Base-by-base conservation (phyloP, 2,329 filamentous ascomycete species). In the Sporothrix brasiliensis region DNA sequence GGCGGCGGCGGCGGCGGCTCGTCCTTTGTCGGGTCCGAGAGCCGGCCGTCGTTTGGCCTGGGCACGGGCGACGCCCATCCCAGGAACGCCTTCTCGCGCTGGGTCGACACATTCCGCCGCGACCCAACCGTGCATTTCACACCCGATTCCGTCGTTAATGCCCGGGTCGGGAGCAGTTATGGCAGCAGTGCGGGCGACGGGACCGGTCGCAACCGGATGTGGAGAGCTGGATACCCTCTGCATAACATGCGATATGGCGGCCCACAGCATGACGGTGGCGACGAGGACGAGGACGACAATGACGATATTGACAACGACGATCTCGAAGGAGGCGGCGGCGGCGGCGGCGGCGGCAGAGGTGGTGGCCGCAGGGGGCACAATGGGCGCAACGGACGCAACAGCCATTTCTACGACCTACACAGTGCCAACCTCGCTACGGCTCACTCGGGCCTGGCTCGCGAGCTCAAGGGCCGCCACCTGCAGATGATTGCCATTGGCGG, bases 401-500 rank as follows among this genome's bases (percentile, higher is more conserved):
- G 80, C 1, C 83, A 86, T 70, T 86, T 86, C 76, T 88, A 85
- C 74, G 86, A 88, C 75, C 74, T 88, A 67, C 83, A 82, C 39
- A 80, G 81, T 75, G 88, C 87, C 63, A 86, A 92, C 77, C 81
- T 92, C 74, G 90, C 93, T 77, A 94, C 92, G 1, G 91, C 92
- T 4, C 86, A 89, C 74, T 90, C 92, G 60, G 88, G 91, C 9
- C 84, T 98, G 67, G 88, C 91, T 67, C 86, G 93, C 76, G 90
- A 89, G 78, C 81, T 97, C 75, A 95, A 96, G 81, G 89, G 89
- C 24, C 86, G 93, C 63, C 94, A 98, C 83, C 78, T 97, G 78
- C 94, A 97, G 82, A 97, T 97, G 94, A 97, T 97, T 83, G 94
- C 94, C 16, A 97, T 97, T 75, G 93, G 93, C 75, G 94, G 94